phyloP scores from a whole-genome alignment of 208 protist genomes.

The Herpetomonas tarakana region DNA sequence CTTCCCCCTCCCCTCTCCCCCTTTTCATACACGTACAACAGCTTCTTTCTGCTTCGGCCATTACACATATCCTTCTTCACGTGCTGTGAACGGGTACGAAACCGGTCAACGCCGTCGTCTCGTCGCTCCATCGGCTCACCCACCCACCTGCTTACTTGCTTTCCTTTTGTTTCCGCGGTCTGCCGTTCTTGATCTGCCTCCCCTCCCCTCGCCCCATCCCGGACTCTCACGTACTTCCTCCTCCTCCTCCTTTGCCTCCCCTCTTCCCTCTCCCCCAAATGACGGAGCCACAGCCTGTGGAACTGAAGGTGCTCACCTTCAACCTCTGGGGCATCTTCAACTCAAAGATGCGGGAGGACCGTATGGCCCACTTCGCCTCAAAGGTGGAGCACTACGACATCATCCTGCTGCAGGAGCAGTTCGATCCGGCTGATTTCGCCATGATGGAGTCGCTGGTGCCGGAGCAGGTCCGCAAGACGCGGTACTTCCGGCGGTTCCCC shows the following conservation, averaged over 20 bases:
- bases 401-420: slow-evolving; percentile 85
- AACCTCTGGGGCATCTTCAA: slow-evolving; percentile 93
- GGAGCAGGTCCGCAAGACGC: slow-evolving; percentile 29
- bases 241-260: not conserved
- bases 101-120: too few species aligned
- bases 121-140: too few species aligned
- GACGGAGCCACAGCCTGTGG: slow-evolving; percentile 9
- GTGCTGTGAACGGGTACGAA: too few species aligned
- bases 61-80: too few species aligned
- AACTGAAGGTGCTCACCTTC: slow-evolving; percentile 73
- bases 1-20: too few species aligned
- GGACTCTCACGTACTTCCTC: not conserved
- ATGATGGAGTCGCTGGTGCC: slow-evolving; percentile 46
- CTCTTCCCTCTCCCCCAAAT: not conserved
- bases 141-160: too few species aligned
- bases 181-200: too few species aligned
- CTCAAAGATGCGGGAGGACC: slow-evolving; percentile 63
- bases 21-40: too few species aligned
- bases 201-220: too few species aligned
- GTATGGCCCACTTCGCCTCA: slow-evolving; percentile 72
- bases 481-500: slow-evolving; percentile 73
- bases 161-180: too few species aligned
- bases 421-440: slow-evolving; percentile 69
- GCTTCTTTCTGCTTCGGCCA: too few species aligned
- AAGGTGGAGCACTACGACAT: slow-evolving; percentile 85